Base-by-base conservation (phyloP, 345 rosid species). In the Heritiera fomes region DNA sequence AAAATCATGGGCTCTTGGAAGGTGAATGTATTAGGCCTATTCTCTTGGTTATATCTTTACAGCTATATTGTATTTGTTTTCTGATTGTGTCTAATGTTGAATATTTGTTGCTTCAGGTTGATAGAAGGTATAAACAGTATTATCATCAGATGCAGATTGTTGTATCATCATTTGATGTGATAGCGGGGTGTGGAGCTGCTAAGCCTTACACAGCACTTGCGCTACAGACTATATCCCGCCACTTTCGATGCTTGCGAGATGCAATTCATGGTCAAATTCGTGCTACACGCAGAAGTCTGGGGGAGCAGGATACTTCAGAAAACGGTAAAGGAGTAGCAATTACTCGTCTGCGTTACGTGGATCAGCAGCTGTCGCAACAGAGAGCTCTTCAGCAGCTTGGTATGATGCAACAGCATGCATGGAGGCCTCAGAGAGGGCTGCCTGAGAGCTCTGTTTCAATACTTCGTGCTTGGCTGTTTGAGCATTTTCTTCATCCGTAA, bases 401-500 rank as follows among this genome's bases (percentile, higher is more conserved):
- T 12, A 89, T 96, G 91, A 90, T 92, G 94, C 95, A 91, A 60
- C 97, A 87, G 58, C 97, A 96, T 50, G 87, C 89, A 9, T 96
- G 99, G 99, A 88, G 97, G 83, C 98, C 98, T 63, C 99, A 96
- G 80, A 91, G 98, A 59, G 99, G 98, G 20, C 82, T 96, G 73
- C 99, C 99, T 75, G 98, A 94, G 78, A 92, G 88, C 76, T 92
- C 99, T 55, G 98, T 96, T 76, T 87, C 97, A 30, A 64, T 92
- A 74, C 99, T 96, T 79, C 99, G 99, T 13, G 98, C 99, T 73
- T 94, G 99, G 99, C 89, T 96, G 32, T 96, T 96, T 49, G 99
- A 96, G 89, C 99, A 96, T 91, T 94, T 96, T 80, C 98, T 96
- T 79, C 97, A 96, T 59, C 99, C 98, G 98, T 96, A 91, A 86